Conservation (phyloP, 306 rosid species). For the Castanopsis chinensis region DNA sequence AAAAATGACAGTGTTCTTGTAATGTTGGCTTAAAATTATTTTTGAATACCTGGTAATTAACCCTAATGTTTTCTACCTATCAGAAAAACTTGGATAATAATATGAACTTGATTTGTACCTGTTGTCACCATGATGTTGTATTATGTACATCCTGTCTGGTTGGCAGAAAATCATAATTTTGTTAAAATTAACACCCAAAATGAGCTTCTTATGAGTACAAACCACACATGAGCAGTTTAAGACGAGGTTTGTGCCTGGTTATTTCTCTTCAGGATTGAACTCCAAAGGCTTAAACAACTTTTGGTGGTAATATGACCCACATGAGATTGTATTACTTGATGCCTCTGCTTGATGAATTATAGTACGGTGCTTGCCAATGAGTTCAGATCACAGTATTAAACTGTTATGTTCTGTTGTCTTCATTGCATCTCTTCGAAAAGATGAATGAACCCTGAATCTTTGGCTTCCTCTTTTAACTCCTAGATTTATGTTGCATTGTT, state of each 20-base stretch:
- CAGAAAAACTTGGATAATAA: too few relatives aligned
- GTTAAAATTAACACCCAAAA: too few relatives aligned
- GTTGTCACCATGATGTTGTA: neutral
- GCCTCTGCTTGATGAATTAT: neutral
- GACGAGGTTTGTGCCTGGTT: slow-evolving; percentile 5
- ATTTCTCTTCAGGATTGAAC: neutral
- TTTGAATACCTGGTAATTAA: neutral
- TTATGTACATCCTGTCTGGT: neutral
- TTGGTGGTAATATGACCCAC: neutral
- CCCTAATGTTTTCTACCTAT: neutral
- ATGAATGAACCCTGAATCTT: neutral
- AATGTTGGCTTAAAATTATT: neutral
- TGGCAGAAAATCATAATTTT: neutral
- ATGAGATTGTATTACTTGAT: neutral
- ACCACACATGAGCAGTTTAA: neutral
- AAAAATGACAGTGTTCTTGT: neutral
- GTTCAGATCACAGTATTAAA: neutral
- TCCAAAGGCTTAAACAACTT: neutral
- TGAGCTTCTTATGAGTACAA: neutral
- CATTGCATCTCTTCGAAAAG: neutral
- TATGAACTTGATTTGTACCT: neutral
- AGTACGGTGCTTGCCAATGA: neutral
- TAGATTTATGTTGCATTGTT: neutral
- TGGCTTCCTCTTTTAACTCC: neutral
- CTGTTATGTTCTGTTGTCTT: neutral